Evolutionary conservation across 108 stramenopile species (phyloP), one percentile per base, ranked within the genome.

Genomic region (Nitzschia palea): DNA sequence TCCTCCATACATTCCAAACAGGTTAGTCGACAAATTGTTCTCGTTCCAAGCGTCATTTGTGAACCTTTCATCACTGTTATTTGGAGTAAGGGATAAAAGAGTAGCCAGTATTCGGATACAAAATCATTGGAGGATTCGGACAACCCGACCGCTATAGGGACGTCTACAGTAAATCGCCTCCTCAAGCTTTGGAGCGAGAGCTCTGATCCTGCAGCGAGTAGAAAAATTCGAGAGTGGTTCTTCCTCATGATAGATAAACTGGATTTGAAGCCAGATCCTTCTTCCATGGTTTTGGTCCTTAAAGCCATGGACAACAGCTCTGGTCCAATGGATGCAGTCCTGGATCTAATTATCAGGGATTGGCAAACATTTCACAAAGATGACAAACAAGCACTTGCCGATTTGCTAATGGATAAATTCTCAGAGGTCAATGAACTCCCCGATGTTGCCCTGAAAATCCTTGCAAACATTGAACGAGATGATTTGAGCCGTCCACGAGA

Each of bases 1-100:
- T 74, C 56, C 69, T 86, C 85, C 80, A 86, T 83, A 44, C 85
- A 86, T 17, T 76, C 82, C 23, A 79, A 44, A 57, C 85, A 86
- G 4, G 80, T 79, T 42, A 86, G 55, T 6, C 82, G 82, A 55
- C 82, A 81, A 44, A 86, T 72, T 14, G 77, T 76, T 40, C 85
- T 57, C 4, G 80, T 78, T 22, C 80, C 85, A 10, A 86, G 65
- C 3, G 70, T 76, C 80, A 76, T 71, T 44, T 81, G 76, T 42
- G 81, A 74, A 9, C 77, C 77, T 34, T 71, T 71, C 66, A 82
- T 65, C 10, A 82, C 67, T 15, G 74, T 76, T 36, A 78, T 81
- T 57, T 86, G 85, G 12, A 86, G 68, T 9, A 83, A 56, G 25
- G 77, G 80, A 65, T 86, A 83, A 67, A 81, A 83, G 50, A 86